Evolutionary conservation across 2,329 filamentous ascomycete genomes (phyloP).

Genomic region (Diaporthe amygdali): DNA sequence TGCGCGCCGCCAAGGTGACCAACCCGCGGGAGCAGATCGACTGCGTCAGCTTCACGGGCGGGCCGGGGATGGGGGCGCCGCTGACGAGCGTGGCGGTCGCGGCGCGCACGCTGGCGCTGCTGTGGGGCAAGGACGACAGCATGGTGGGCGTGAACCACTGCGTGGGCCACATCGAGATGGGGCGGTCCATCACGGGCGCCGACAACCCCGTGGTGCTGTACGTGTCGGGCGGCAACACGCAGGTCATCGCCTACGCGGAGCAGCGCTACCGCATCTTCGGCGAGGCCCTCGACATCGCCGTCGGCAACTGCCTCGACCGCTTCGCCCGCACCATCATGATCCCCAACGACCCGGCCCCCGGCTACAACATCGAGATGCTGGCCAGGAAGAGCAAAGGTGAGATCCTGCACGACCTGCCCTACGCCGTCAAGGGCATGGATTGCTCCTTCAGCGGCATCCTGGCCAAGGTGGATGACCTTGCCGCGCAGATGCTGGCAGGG

Average conservation of each 20-base stretch:
- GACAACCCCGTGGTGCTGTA: conserved; percentile 94
- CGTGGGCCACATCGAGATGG: conserved; percentile 99
- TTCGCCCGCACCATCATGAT: conserved; percentile 92
- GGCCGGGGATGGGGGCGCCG: conserved; percentile 95
- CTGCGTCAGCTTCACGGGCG: conserved; percentile 94
- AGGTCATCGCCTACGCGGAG: conserved; percentile 62
- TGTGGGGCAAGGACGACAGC: conserved; percentile 72
- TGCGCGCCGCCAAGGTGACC: conserved; percentile 69
- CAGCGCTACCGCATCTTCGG: conserved; percentile 97
- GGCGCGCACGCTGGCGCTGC: conserved; percentile 78
- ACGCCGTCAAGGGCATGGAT: conserved; percentile 98
- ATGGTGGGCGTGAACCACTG: conserved; percentile 97
- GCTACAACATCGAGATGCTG: conserved; percentile 97
- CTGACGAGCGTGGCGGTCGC: conserved; percentile 85
- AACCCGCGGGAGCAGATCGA: conserved; percentile 69
- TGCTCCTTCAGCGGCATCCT: conserved; percentile 95
- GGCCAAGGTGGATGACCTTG: conserved; percentile 80
- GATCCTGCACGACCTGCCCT: conserved; percentile 84
- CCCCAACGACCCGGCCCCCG: conserved; percentile 93
- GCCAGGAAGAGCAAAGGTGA: conserved; percentile 71
- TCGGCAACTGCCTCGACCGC: conserved; percentile 95
- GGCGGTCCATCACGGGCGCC: conserved; percentile 87
- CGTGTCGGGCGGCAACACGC: conserved; percentile 72
- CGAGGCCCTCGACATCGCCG: conserved; percentile 95
- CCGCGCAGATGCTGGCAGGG: conserved; percentile 64